Evolutionary conservation across 2,329 filamentous ascomycete species (phyloP).

Genomic region (Fusarium sp.): DNA sequence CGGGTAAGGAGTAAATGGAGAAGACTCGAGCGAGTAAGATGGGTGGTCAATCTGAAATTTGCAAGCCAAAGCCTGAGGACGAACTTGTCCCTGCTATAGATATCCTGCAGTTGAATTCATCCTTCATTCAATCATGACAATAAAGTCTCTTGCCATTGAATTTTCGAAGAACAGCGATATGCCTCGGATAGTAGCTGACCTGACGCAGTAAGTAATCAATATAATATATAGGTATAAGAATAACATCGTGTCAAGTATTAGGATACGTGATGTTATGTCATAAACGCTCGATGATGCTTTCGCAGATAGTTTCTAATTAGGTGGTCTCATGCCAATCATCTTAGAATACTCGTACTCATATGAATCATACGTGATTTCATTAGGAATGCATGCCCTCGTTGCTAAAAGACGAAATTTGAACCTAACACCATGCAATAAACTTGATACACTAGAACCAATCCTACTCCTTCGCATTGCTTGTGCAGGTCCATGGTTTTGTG

Average conservation of each 20-base stretch:
- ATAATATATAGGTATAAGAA: too few species aligned
- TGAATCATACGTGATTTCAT: not conserved
- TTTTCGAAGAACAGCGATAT: not conserved
- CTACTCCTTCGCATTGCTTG: constrained; percentile 41
- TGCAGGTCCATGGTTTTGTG: constrained; percentile 52
- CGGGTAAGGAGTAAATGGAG: not conserved
- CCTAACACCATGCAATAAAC: not conserved
- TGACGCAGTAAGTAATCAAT: too few species aligned
- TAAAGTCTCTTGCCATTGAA: not conserved
- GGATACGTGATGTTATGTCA: too few species aligned
- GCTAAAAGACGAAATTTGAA: not conserved
- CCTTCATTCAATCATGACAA: not conserved
- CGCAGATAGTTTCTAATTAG: too few species aligned
- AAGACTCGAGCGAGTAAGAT: not conserved
- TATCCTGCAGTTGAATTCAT: not conserved
- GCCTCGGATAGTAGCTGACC: too few species aligned
- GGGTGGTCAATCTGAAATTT: not conserved
- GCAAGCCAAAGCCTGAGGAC: not conserved
- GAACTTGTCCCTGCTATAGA: not conserved
- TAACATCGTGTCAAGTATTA: too few species aligned
- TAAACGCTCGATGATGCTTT: too few species aligned
- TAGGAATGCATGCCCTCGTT: not conserved
- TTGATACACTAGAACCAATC: not conserved
- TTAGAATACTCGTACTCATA: too few species aligned
- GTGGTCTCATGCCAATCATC: too few species aligned